Percentiles rank a stretch among this genome's conserved stretches.
These are phyloP conservation scores for Pontederia paniculata DNA, from an alignment of 176 grass and related monocot genomes.

Conservation along the genomic window DNA sequence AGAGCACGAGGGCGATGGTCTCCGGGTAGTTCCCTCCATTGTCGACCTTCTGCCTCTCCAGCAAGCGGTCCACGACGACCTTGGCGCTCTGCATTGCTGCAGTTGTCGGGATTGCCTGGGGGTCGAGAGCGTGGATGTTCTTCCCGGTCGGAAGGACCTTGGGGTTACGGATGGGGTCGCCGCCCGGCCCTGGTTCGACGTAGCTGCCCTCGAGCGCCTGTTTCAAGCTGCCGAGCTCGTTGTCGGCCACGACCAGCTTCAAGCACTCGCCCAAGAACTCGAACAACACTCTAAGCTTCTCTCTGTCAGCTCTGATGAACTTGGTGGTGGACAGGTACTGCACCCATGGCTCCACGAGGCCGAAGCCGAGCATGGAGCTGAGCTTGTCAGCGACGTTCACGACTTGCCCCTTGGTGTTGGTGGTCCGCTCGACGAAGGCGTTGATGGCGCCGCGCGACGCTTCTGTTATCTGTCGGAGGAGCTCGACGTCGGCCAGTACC, in stretches of 20 bases:
- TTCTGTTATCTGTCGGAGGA: constrained; percentile 83
- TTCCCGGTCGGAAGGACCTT: constrained; percentile 96
- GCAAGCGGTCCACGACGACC: constrained; percentile 71
- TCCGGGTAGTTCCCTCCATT: constrained; percentile 85
- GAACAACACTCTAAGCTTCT: constrained; percentile 76
- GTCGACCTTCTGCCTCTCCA: constrained; percentile 84
- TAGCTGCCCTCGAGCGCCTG: constrained; percentile 84
- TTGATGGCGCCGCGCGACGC: constrained; percentile 66
- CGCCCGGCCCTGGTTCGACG: constrained; percentile 83
- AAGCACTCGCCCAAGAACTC: constrained; percentile 75
- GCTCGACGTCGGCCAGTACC: constrained; percentile 80
- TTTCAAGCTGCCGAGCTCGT: constrained; percentile 84
- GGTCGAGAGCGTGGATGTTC: constrained; percentile 98
- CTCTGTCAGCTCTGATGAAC: constrained; percentile 74
- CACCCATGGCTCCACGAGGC: constrained; percentile 74
- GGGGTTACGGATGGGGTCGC: constrained; percentile 89
- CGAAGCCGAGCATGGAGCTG: constrained; percentile 62
- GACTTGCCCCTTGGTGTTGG: constrained; percentile 81
- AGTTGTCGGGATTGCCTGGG: constrained; percentile 75
- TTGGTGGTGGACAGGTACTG: constrained; percentile 76
- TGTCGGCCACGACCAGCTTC: constrained; percentile 73
- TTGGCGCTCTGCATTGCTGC: constrained; percentile 96
- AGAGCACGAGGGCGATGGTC: constrained; percentile 94
- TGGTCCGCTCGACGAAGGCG: constrained; percentile 67
- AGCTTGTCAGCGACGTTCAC: constrained; percentile 71